Evolutionary conservation across 495 filamentous ascomycete species (phyloP).

Genomic region (Aspergillus saccharolyticus): DNA sequence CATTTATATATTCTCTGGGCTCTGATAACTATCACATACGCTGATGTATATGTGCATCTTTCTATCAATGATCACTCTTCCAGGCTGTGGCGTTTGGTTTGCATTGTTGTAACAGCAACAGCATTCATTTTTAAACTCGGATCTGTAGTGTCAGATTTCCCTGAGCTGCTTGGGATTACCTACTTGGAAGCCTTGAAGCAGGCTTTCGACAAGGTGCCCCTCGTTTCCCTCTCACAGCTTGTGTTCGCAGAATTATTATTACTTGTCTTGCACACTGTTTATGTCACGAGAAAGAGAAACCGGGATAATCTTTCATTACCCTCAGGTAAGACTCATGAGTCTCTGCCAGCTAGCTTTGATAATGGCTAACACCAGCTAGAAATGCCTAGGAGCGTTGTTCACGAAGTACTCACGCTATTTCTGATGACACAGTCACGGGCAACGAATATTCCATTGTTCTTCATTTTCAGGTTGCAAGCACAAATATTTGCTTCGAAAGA

Average conservation of each 20-base stretch:
- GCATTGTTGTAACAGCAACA: conserved; percentile 32
- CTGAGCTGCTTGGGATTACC: conserved; percentile 66
- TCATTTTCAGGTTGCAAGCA: conserved; percentile 61
- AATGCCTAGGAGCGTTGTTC: conserved; percentile 34
- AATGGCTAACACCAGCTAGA: conserved; percentile 13
- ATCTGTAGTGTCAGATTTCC: conserved; percentile 78
- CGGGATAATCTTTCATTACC: neutral
- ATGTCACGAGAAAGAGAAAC: conserved; percentile 5
- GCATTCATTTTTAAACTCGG: conserved; percentile 79
- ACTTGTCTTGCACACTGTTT: conserved; percentile 31
- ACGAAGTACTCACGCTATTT: conserved; percentile 69
- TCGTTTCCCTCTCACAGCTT: conserved; percentile 38
- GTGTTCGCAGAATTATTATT: conserved; percentile 45
- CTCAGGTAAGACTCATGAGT: conserved; percentile 24
- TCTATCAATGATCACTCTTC: conserved; percentile 26
- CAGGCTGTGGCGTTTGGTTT: conserved; percentile 21
- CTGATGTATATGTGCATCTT: conserved; percentile 38
- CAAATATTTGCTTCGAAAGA: conserved; percentile 44
- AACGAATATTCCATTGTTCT: conserved; percentile 77
- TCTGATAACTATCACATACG: conserved; percentile 67
- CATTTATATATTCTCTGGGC: conserved; percentile 66
- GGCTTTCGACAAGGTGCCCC: conserved; percentile 47
- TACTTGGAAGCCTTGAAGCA: conserved; percentile 40
- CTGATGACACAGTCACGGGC: conserved; percentile 80
- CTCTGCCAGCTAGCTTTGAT: too few relatives aligned